Evolutionary conservation across 108 stramenopile species (phyloP), one percentile per base, ranked within the genome.

Genomic region (Halocafeteria seosinensis): DNA sequence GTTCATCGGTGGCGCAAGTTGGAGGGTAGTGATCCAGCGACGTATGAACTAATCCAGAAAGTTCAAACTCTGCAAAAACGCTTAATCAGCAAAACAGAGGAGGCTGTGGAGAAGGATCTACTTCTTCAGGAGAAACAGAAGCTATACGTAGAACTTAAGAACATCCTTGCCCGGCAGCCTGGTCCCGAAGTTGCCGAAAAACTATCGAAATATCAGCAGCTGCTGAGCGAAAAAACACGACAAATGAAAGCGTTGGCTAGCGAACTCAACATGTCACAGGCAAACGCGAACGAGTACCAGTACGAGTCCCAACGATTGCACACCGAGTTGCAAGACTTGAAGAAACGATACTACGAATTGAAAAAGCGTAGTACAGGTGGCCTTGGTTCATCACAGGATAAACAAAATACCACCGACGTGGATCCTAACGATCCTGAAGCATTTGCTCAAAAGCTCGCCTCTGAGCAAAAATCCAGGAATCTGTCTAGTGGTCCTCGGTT

Each of bases 41-140:
- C 81, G 21, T 85, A 79, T 67, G 87, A 88, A 71, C 81, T 88
- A 83, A 82, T 88, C 65, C 85, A 88, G 66, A 88, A 87, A 68
- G 79, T 87, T 28, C 85, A 88, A 50, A 83, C 78, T 24, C 71
- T 85, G 25, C 85, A 85, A 42, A 66, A 69, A 59, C 72, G 82
- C 21, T 69, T 88, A 4, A 82, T 88, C 38, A 32, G 72, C 26
- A 88, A 88, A 69, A 84, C 87, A 11, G 83, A 88, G 66, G 84
- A 85, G 83, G 84, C 81, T 37, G 75, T 71, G 8, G 83, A 83
- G 71, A 78, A 81, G 59, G 84, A 86, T 59, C 53, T 79, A 37
- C 60, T 81, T 51, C 84, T 88, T 25, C 82, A 83, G 64, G 84
- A 86, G 73, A 84, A 85, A 62, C 82, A 88, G 38, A 74, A 78